Conservation (phyloP, 2,329 filamentous ascomycete genomes). For the Xylaria sp. region DNA sequence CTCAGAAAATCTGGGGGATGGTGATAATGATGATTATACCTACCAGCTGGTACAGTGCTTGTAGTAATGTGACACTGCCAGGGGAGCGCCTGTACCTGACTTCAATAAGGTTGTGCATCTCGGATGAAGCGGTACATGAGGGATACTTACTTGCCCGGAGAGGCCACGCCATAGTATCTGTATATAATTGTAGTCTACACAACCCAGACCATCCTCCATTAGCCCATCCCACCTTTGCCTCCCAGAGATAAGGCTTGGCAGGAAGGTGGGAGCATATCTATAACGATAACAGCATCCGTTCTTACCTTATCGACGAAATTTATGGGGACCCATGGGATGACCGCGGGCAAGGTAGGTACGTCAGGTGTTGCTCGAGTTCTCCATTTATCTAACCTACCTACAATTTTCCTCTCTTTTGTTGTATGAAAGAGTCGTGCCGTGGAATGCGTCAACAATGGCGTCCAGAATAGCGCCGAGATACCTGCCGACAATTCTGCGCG, state of each 20-base stretch:
- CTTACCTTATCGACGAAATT: neutral
- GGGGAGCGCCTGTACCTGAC: neutral
- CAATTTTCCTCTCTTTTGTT: neutral
- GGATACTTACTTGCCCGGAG: too few relatives aligned
- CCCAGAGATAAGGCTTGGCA: neutral
- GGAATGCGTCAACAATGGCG: constrained; percentile 40
- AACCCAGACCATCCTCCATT: too few relatives aligned
- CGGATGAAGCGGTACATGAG: too few relatives aligned
- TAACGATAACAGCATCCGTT: constrained; percentile 1
- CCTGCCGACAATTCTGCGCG: constrained; percentile 35
- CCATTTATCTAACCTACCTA: neutral
- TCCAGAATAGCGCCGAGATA: constrained; percentile 35
- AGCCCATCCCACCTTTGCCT: too few relatives aligned
- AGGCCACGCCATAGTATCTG: too few relatives aligned
- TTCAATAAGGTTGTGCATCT: too few relatives aligned
- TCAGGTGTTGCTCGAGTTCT: too few relatives aligned
- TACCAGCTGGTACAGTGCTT: neutral
- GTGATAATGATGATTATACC: neutral
- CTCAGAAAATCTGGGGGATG: neutral
- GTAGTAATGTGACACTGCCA: neutral
- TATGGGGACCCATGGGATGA: too few relatives aligned
- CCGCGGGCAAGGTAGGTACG: too few relatives aligned
- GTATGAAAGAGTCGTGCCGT: neutral
- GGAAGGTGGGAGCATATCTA: neutral
- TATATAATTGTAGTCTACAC: too few relatives aligned